Evolutionary conservation across 169 alveolate species (phyloP).

Genomic region (Condylostoma magnum): DNA sequence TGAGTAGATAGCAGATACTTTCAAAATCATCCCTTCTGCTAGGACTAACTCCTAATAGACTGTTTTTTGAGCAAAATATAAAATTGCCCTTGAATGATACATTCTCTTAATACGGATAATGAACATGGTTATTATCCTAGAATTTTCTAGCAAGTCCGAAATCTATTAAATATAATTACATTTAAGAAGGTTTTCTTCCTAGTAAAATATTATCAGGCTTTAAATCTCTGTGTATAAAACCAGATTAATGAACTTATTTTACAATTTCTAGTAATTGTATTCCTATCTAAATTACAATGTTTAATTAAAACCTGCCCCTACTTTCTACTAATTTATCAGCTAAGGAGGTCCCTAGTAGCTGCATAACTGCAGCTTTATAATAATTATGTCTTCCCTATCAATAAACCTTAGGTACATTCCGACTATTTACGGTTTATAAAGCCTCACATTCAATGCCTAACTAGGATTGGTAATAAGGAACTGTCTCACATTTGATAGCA

Average conservation of each 20-base stretch:
- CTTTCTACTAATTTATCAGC: not conserved
- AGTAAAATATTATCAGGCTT: slow-evolving; percentile 76
- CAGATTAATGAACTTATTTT: slow-evolving; percentile 60
- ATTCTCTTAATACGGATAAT: slow-evolving; percentile 9
- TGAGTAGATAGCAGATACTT: not conserved
- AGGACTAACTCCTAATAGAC: not conserved
- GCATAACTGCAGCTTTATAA: not conserved
- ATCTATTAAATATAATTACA: slow-evolving; percentile 67
- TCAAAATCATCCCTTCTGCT: slow-evolving; percentile 26
- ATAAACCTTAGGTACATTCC: not conserved
- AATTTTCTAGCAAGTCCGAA: slow-evolving; percentile 72
- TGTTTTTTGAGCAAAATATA: slow-evolving; percentile 17
- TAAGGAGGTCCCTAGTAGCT: slow-evolving; percentile 7
- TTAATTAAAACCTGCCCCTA: not conserved
- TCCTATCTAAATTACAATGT: not conserved
- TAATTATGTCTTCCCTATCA: slow-evolving; percentile 1
- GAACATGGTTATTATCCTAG: slow-evolving; percentile 20
- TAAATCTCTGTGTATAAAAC: slow-evolving; percentile 71
- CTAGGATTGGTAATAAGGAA: not conserved
- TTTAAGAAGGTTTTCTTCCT: slow-evolving; percentile 57
- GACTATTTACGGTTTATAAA: not conserved
- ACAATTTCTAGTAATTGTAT: slow-evolving; percentile 39
- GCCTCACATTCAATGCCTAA: not conserved
- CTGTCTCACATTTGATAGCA: slow-evolving; percentile 1
- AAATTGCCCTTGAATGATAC: slow-evolving; percentile 9